These are phyloP conservation scores for Gossypium bickii DNA, from an alignment of 345 rosid species.

Conservation along the genomic window DNA sequence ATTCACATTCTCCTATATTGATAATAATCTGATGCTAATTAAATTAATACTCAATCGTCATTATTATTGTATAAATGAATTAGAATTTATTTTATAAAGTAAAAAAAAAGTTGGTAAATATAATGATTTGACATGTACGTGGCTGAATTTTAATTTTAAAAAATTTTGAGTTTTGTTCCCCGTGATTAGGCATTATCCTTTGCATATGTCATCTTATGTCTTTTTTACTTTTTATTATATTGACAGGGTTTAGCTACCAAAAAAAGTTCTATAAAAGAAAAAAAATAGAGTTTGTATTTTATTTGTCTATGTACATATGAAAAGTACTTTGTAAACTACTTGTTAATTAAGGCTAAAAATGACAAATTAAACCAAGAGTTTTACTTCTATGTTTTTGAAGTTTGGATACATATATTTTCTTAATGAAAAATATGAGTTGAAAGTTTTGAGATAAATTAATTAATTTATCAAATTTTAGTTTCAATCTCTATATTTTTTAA, in stretches of 20 bases:
- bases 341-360: background rate
- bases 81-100: background rate
- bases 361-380: background rate
- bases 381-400: background rate
- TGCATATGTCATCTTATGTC: background rate
- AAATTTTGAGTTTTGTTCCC: background rate
- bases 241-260: background rate
- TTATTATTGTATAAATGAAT: too few relatives aligned
- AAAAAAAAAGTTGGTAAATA: background rate
- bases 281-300: too few relatives aligned
- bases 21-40: too few relatives aligned
- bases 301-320: too few relatives aligned
- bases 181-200: background rate
- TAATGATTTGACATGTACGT: background rate
- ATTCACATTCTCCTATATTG: accelerated
- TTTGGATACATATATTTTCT: too few relatives aligned
- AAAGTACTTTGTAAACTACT: background rate
- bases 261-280: too few relatives aligned
- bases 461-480: too few relatives aligned
- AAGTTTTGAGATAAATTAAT: too few relatives aligned
- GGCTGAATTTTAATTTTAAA: background rate
- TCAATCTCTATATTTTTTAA: too few relatives aligned
- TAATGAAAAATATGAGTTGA: too few relatives aligned
- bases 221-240: background rate
- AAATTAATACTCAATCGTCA: too few relatives aligned